Percentiles rank a stretch among this genome's conserved stretches.
Conservation (phyloP, 306 rosid genomes). For the Pyrus bretschneideri region DNA sequence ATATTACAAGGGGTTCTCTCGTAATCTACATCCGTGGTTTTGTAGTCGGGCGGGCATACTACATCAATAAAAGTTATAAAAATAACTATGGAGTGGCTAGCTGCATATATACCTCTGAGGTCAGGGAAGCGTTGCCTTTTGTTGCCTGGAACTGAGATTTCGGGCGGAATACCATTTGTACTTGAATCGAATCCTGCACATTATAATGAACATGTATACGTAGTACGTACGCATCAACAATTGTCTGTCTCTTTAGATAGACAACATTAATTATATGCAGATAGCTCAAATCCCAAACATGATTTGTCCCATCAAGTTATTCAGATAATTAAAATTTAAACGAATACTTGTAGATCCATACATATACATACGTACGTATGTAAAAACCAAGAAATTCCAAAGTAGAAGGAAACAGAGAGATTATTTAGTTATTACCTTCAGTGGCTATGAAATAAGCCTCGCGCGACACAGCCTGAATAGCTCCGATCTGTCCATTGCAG, state of each 20-base stretch:
- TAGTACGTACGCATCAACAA: background rate
- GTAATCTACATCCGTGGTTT: background rate
- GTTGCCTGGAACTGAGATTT: slow-evolving; percentile 14
- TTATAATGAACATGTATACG: background rate
- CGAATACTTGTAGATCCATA: background rate
- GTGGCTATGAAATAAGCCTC: slow-evolving; percentile 69
- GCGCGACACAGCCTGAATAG: slow-evolving; percentile 69
- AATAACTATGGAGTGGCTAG: background rate
- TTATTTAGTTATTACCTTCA: slow-evolving; percentile 34
- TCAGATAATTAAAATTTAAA: background rate
- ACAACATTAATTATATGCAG: background rate
- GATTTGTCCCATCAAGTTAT: background rate
- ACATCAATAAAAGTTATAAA: background rate
- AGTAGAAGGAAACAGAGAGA: background rate
- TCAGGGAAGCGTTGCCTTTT: slow-evolving; percentile 45
- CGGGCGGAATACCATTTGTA: slow-evolving; percentile 31
- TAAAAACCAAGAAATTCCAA: background rate
- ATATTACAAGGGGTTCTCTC: background rate
- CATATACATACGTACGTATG: background rate
- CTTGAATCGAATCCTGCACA: slow-evolving; percentile 44
- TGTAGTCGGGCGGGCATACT: background rate
- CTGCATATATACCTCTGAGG: slow-evolving; percentile 40
- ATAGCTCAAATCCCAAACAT: background rate
- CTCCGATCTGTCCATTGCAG: slow-evolving; percentile 60
- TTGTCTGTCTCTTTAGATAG: background rate